Conservation (phyloP, 768 basidiomycete genomes). For the Lactifluus rugatus region DNA sequence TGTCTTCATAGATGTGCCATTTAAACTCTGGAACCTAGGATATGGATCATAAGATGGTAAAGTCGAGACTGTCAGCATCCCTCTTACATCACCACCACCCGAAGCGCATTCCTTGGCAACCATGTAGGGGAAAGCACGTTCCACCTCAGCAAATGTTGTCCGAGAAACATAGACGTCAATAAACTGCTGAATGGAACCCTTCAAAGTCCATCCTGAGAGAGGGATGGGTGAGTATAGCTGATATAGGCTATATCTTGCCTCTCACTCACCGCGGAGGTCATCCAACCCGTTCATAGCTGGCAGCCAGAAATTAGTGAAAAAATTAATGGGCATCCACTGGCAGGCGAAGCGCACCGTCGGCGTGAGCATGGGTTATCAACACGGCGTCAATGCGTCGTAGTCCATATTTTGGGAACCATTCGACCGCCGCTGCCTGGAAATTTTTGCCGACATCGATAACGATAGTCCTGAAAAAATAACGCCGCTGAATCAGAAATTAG, state of each 20-base stretch:
- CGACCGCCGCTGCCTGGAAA: constrained; percentile 48
- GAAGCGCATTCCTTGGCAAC: constrained; percentile 66
- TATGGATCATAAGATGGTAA: constrained; percentile 1
- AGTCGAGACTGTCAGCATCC: background rate
- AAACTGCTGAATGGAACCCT: constrained; percentile 50
- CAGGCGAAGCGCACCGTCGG: constrained; percentile 45
- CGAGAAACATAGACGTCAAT: constrained; percentile 69
- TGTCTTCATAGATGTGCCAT: constrained; percentile 73
- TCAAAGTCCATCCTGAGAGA: constrained; percentile 61
- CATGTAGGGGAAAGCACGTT: constrained; percentile 73
- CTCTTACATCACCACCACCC: constrained; percentile 68
- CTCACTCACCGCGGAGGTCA: constrained; percentile 62
- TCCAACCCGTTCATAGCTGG: constrained; percentile 83
- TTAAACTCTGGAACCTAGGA: constrained; percentile 67
- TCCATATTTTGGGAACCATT: constrained; percentile 63
- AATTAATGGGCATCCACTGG: background rate
- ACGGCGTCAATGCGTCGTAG: constrained; percentile 65
- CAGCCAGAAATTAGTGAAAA: background rate
- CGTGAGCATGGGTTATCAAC: constrained; percentile 82
- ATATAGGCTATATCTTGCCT: background rate
- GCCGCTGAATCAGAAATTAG: background rate
- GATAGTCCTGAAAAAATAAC: constrained; percentile 44
- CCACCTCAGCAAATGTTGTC: constrained; percentile 55
- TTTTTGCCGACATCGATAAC: constrained; percentile 83
- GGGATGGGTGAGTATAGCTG: background rate